These are phyloP conservation scores for Eucalyptus leucophloia DNA, from an alignment of 345 rosid genomes.

Conservation along the genomic window DNA sequence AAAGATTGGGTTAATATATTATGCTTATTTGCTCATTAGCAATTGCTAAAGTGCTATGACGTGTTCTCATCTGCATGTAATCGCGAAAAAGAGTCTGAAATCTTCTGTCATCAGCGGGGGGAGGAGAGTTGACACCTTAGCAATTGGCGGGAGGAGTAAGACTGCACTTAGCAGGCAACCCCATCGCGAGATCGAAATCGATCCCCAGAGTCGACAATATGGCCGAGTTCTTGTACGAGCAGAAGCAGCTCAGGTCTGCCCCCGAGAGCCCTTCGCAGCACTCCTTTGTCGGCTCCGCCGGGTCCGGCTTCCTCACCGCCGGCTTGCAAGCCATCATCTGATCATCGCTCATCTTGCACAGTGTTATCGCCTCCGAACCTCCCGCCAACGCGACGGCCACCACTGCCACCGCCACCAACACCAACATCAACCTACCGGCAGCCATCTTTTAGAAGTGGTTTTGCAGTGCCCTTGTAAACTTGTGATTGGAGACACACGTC, in stretches of 20 bases:
- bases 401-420: neutral
- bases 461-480: neutral
- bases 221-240: constrained; percentile 41
- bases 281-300: constrained; percentile 25
- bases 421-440: neutral
- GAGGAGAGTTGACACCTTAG: neutral
- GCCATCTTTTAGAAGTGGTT: neutral
- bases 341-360: constrained; percentile 35
- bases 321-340: constrained; percentile 48
- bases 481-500: neutral
- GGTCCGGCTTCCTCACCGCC: constrained; percentile 33
- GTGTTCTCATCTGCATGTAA: neutral
- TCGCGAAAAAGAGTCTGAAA: neutral
- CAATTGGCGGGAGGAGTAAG: constrained; percentile 14
- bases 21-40: neutral
- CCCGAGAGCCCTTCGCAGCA: constrained; percentile 40
- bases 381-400: neutral
- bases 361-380: constrained; percentile 5
- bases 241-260: constrained; percentile 47
- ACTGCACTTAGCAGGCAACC: constrained; percentile 36
- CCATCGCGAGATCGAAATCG: constrained; percentile 51
- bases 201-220: constrained; percentile 40
- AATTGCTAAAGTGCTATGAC: neutral
- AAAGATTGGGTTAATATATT: neutral
- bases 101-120: neutral